Evolutionary conservation across 1,284 basidiomycete genomes (phyloP), one percentile per base, ranked within the genome.

Genomic region (Cryptococcus hybrid): DNA sequence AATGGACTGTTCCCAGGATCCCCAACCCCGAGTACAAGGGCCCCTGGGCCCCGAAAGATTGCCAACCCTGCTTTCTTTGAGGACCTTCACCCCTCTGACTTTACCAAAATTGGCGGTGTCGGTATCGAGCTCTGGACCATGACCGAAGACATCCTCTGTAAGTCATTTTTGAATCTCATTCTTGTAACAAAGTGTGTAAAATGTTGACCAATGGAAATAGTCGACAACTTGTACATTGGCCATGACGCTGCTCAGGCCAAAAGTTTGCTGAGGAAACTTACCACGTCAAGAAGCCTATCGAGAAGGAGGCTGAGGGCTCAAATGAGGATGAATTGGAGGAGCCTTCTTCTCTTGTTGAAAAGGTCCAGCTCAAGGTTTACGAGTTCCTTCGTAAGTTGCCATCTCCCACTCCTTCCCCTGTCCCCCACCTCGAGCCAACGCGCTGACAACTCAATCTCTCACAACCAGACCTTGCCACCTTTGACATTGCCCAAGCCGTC

Each of bases 81-180:
- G 80, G 96, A 99, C 79, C 76, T 83, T 52, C 84, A 83, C 57
- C 95, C 96, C 2, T 85, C 92, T 66, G 88, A 92, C 82, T 87
- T 99, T 60, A 82, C 84, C 69, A 88, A 90, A 76, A 91, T 94
- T 73, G 90, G 89, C 65, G 94, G 92, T 80, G 84, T 97, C 65
- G 93, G 93, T 75, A 93, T 97, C 62, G 93, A 98, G 79, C 86
- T 97, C 70, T 98, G 93, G 93, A 94, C 92, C 56, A 98, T 97
- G 94, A 94, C 92, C 50, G 92, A 96, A 80, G 90, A 94, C 75
- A 96, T 96, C 68, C 85, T 96, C 69, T 96, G 73, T 76, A 55
- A 58, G 74, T 67, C 6, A 24, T 69, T 12, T 63, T 66, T 30
- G 30, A 4, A 30, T 30, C 30, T 30, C 4, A 30, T 64, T 71